These are phyloP conservation scores for barley (Hordeum vulgare) DNA, from an alignment of 176 grass and related monocot species.

Conservation along the genomic window MorexV3_pseudomolecules_assembly NC_058519.1:621107181-621107680, in stretches of 20 bases:
- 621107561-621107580: not conserved
- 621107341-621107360: not conserved
- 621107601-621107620: not conserved
- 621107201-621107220: not conserved
- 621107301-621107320: not conserved
- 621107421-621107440: not conserved
- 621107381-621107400: not conserved
- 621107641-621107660: slow-evolving; percentile 97
- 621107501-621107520: not conserved
- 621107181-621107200: not conserved
- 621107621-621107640: slow-evolving; percentile 98
- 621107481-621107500: not conserved
- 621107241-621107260: not conserved
- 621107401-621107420: not conserved
- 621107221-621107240: not conserved
- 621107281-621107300: not conserved
- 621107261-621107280: not conserved
- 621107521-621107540: not conserved
- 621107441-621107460: not conserved
- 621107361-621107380: not conserved
- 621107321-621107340: not conserved
- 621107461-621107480: not conserved
- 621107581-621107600: not conserved
- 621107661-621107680: slow-evolving; percentile 91
- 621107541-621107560: not conserved